Conservation (phyloP, 805 yeast species). For the Vanderwaltozyma polyspora region DNA sequence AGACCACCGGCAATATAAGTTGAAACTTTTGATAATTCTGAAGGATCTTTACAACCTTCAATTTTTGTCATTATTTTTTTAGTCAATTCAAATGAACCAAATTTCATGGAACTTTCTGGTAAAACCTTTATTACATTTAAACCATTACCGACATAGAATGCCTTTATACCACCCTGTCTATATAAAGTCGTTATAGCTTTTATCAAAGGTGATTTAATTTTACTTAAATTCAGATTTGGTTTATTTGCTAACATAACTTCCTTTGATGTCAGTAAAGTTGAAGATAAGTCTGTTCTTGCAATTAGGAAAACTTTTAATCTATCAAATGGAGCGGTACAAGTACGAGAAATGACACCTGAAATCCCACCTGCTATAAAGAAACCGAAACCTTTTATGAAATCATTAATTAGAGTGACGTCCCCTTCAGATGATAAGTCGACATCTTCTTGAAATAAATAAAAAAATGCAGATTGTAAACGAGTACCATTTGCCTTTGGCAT, state of each 20-base stretch:
- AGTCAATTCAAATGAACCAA: conserved; percentile 87
- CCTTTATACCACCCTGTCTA: conserved; percentile 75
- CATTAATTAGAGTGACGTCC: conserved; percentile 76
- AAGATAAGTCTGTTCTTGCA: conserved; percentile 74
- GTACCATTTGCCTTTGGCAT: conserved; percentile 76
- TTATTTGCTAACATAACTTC: conserved; percentile 34
- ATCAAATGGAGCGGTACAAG: conserved; percentile 95
- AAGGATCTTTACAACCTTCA: conserved; percentile 64
- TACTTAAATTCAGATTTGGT: conserved; percentile 28
- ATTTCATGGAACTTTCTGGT: conserved; percentile 95
- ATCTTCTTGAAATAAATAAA: conserved; percentile 49
- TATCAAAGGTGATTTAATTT: conserved; percentile 60
- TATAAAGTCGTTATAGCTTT: conserved; percentile 76
- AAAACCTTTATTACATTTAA: conserved; percentile 85
- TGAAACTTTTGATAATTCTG: conserved; percentile 59
- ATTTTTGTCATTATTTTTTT: conserved; percentile 60
- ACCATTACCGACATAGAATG: conserved; percentile 94
- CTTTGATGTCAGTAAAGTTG: conserved; percentile 54
- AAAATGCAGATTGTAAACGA: conserved; percentile 70
- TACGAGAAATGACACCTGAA: conserved; percentile 91
- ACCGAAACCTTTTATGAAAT: conserved; percentile 73
- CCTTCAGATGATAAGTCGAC: conserved; percentile 82
- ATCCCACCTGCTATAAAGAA: conserved; percentile 91
- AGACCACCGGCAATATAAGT: conserved; percentile 91
- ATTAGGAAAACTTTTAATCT: conserved; percentile 87